Evolutionary conservation across 2,329 filamentous ascomycete genomes (phyloP).

Genomic region (Beauveria sp.): DNA sequence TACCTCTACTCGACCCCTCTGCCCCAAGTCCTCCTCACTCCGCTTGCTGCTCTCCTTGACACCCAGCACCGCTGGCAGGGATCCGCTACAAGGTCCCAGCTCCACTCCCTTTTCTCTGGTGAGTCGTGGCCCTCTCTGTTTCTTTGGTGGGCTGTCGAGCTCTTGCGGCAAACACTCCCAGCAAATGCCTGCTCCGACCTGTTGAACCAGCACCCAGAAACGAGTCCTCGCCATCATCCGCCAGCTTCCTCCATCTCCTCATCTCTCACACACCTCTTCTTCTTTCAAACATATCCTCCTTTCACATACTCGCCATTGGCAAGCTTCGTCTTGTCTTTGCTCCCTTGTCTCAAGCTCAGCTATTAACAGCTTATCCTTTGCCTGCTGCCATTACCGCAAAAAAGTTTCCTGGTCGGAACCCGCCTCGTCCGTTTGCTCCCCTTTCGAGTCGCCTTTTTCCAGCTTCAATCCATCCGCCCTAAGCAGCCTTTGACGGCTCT

Average conservation of each 20-base stretch:
- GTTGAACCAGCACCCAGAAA: conserved; percentile 9
- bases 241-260: conserved; percentile 9
- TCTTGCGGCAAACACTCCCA: conserved; percentile 10
- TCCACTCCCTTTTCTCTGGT: conserved; percentile 5
- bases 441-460: conserved; percentile 8
- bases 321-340: not conserved
- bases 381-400: not conserved
- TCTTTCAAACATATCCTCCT: conserved; percentile 13
- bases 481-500: conserved; percentile 6
- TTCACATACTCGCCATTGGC: conserved; percentile 11
- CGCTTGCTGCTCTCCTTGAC: not conserved
- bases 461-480: conserved; percentile 13
- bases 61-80: not conserved
- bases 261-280: not conserved
- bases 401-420: conserved; percentile 10
- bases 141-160: conserved; percentile 5
- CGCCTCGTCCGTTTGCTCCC: conserved; percentile 5
- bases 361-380: not conserved
- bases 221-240: conserved; percentile 7
- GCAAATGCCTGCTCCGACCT: conserved; percentile 6
- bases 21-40: conserved; percentile 2
- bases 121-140: not conserved
- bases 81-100: conserved; percentile 2
- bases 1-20: not conserved
- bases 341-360: not conserved